Percentiles rank a stretch among this genome's conserved stretches.
phyloP scores from a whole-genome alignment of 495 filamentous ascomycete species.

The Mytilinidion resinicola region DNA sequence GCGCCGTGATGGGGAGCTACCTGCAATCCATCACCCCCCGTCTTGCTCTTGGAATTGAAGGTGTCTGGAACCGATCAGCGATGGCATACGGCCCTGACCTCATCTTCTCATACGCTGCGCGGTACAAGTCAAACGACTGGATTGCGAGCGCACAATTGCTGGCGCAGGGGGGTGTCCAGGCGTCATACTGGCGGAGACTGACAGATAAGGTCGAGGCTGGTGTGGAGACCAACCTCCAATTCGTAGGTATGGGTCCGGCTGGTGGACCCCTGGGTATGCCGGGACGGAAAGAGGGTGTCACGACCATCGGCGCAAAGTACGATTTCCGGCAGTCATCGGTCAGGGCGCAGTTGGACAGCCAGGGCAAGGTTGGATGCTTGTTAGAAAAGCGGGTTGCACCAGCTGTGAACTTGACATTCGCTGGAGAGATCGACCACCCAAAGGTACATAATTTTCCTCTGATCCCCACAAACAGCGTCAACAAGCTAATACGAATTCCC shows the following conservation, averaged over 20 bases:
- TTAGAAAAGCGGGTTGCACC: constrained; percentile 93
- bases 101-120: constrained; percentile 76
- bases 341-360: constrained; percentile 90
- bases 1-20: constrained; percentile 91
- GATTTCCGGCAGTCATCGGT: constrained; percentile 94
- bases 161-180: constrained; percentile 73
- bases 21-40: constrained; percentile 86
- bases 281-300: constrained; percentile 74
- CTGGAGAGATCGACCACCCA: constrained; percentile 92
- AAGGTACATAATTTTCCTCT: constrained; percentile 59
- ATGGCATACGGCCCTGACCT: constrained; percentile 75
- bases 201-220: constrained; percentile 96
- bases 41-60: constrained; percentile 83
- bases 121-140: constrained; percentile 87
- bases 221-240: constrained; percentile 85
- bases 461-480: not conserved
- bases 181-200: constrained; percentile 91
- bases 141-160: constrained; percentile 81
- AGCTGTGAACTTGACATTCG: constrained; percentile 84
- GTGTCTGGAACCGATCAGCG: constrained; percentile 82
- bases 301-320: constrained; percentile 93
- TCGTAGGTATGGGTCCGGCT: constrained; percentile 56
- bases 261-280: constrained; percentile 43
- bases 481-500: constrained; percentile 14
- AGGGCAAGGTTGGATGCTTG: constrained; percentile 85